A percentile compares a stretch with the other conserved stretches of the same genome.
These are phyloP conservation scores for Geranium incanum DNA, from an alignment of 441 rosid species.

Conservation along the genomic window DNA sequence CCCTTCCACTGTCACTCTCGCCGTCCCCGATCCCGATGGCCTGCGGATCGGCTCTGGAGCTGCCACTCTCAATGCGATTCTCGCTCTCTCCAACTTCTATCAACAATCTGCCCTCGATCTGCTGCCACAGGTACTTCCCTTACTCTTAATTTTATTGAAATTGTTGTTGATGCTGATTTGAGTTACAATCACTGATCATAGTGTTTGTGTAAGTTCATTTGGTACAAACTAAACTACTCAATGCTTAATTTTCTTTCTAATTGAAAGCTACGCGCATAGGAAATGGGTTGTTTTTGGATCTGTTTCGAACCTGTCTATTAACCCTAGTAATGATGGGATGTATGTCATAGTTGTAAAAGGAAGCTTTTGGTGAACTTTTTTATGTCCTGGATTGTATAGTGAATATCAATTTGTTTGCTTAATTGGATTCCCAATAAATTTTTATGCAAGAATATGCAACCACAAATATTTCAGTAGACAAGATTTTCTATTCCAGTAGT, in stretches of 20 bases:
- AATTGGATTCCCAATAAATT: neutral
- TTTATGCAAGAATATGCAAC: constrained; percentile 1
- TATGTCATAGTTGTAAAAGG: neutral
- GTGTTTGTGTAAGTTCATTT: neutral
- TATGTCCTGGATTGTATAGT: too few species aligned
- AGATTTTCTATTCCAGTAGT: neutral
- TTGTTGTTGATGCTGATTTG: neutral
- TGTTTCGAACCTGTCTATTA: too few species aligned
- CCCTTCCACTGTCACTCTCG: constrained; percentile 64
- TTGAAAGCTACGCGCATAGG: neutral
- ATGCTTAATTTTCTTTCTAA: neutral
- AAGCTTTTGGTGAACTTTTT: neutral
- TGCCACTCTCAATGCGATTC: constrained; percentile 81
- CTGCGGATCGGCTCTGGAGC: constrained; percentile 94
- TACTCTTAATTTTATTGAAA: neutral
- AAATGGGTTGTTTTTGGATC: neutral
- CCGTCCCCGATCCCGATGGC: constrained; percentile 84
- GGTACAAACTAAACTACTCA: neutral
- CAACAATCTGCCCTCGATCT: constrained; percentile 28
- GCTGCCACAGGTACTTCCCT: constrained; percentile 28
- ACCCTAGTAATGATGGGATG: neutral
- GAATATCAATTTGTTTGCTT: neutral
- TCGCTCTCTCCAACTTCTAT: constrained; percentile 56
- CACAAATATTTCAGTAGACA: neutral
- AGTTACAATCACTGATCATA: neutral